These are phyloP conservation scores for Larix kaempferi DNA, from an alignment of 75 land plant species.

Conservation along the genomic window DNA sequence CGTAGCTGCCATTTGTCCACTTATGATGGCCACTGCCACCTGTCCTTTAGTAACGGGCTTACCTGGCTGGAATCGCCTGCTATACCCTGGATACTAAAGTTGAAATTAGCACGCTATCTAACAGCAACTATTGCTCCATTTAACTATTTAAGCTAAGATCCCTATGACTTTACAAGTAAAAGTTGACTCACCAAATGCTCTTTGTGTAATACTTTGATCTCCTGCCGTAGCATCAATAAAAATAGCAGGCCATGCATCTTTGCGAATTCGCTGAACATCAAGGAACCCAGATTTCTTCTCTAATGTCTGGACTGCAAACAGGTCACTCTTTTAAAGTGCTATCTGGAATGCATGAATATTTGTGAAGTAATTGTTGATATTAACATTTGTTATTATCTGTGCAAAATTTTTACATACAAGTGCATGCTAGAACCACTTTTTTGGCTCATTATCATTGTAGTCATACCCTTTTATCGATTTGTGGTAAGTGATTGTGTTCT, in stretches of 20 bases:
- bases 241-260: slow-evolving; percentile 49
- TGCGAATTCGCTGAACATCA: slow-evolving; percentile 47
- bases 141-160: neutral
- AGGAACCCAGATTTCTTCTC: slow-evolving; percentile 46
- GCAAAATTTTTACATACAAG: neutral
- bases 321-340: slow-evolving; percentile 32
- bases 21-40: slow-evolving; percentile 73
- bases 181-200: slow-evolving; percentile 71
- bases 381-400: neutral
- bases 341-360: neutral
- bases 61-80: slow-evolving; percentile 80
- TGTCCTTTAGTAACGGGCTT: slow-evolving; percentile 91
- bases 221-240: slow-evolving; percentile 63
- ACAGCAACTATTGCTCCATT: neutral
- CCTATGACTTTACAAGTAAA: neutral
- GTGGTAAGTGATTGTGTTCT: slow-evolving; percentile 39
- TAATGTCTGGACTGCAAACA: slow-evolving; percentile 73
- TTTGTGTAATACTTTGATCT: slow-evolving; percentile 65
- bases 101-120: neutral
- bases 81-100: slow-evolving; percentile 49
- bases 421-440: slow-evolving; percentile 6
- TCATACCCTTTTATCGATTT: slow-evolving; percentile 36
- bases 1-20: slow-evolving; percentile 67
- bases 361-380: neutral
- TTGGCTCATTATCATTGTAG: slow-evolving; percentile 1